Evolutionary conservation across 1,284 basidiomycete species (phyloP), one percentile per base, ranked within the genome.

Genomic region (Ceratobasidium sp.): DNA sequence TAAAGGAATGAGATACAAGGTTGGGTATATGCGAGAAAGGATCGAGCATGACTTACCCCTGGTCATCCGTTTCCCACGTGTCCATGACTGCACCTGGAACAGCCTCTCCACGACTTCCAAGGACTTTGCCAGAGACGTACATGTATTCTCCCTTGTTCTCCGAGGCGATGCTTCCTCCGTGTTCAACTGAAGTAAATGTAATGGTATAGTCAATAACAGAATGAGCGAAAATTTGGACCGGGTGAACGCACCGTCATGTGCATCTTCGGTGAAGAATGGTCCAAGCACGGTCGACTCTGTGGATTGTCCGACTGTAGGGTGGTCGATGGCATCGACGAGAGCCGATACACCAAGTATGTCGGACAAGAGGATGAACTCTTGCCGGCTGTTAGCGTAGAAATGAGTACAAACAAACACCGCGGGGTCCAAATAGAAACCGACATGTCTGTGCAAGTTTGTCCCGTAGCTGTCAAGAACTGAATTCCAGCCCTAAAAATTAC

Each of bases 41-140:
- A 27, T 9, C 24, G 31, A 24, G 51, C 29, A 22, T 6, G 6
- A 37, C 51, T 41, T 22, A 51, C 14, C 19, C 77, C 75, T 87
- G 79, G 4, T 85, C 85, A 80, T 95, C 93, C n/a, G 93, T 90
- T 82, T 95, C 93, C 94, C 93, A 95, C 16, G 92, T 94, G 75
- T 95, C 92, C 76, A 95, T 91, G 41, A 86, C 79, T 0, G 90
- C 91, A 76, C 85, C 84, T 4, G 88, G 79, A 64, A 95, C 85
- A 0, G 91, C 90, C n/a, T 87, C 84, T 31, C 94, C 93, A 41
- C 87, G 82, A 0, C 87, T 88, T 78, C 89, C 86, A 43, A 87
- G 79, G 1, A 95, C 86, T 1, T 84, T 85, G 1, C 94, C 94
- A 79, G 92, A 86, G 71, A 95, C 90, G 77, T 87, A 93, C 87